phyloP scores from a whole-genome alignment of 2,329 filamentous ascomycete species.

The Aureobasidium sp. region DNA sequence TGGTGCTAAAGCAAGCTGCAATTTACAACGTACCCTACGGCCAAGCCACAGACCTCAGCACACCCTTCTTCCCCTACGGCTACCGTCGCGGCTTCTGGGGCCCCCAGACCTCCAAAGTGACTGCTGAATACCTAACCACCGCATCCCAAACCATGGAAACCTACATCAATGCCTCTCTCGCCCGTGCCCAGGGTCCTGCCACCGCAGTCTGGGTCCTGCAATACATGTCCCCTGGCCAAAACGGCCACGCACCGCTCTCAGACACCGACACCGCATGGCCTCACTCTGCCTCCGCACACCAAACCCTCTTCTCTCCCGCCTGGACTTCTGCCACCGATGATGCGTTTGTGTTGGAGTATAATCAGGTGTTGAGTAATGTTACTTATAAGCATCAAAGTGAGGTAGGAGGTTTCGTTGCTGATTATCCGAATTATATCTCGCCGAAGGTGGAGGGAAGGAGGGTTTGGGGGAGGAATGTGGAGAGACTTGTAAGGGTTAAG shows the following conservation, averaged over 20 bases:
- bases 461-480: constrained; percentile 16
- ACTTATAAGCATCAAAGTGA: constrained; percentile 10
- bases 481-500: constrained; percentile 17
- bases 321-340: constrained; percentile 14
- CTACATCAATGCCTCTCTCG: constrained; percentile 12
- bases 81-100: constrained; percentile 17
- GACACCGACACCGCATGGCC: constrained; percentile 16
- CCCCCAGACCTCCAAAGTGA: constrained; percentile 11
- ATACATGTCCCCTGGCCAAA: constrained; percentile 16
- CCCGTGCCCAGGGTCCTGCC: constrained; percentile 3
- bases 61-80: constrained; percentile 16
- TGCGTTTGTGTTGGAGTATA: neutral
- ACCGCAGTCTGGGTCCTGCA: constrained; percentile 17
- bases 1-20: neutral
- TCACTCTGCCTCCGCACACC: constrained; percentile 12
- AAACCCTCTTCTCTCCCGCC: constrained; percentile 16
- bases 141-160: constrained; percentile 5
- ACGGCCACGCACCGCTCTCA: constrained; percentile 13
- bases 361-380: constrained; percentile 8
- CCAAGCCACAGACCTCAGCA: constrained; percentile 3
- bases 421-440: constrained; percentile 19
- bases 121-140: constrained; percentile 7
- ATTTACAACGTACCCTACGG: constrained; percentile 1
- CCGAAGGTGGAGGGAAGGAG: constrained; percentile 8
- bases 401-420: constrained; percentile 3